Base-by-base conservation (phyloP, 2,329 filamentous ascomycete genomes). In the Stagonosporopsis cucurbitacearum region DNA sequence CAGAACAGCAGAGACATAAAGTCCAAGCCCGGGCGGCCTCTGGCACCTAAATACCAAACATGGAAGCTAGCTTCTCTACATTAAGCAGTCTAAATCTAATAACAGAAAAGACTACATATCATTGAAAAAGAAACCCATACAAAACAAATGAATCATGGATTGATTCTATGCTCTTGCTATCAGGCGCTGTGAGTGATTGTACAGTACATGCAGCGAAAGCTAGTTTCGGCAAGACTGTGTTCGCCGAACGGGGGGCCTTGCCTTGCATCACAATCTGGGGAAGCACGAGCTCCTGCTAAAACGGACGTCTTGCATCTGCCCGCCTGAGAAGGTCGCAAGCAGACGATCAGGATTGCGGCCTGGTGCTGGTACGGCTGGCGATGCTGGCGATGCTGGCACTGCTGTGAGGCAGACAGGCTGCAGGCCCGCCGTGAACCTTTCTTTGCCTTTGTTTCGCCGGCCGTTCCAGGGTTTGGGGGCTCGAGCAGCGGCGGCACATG, bases 41-140 rank as follows among this genome's bases (percentile, higher is more conserved):
- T 42, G 53, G 53, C 48, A 32, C 47, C 32, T 47, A 37, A 37
- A 37, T 33, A 51, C 11, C 23, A 46, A 55, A 56, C 11, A 7
- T 30, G 25, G 53, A 47, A 56, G 47, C 43, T 51, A 32, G 53
- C 47, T 56, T 51, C 47, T 32, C 11, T 48, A 51, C 30, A 28
- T 48, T 56, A 48, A 30, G 47, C 47, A 56, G 53, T 56, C 47
- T 56, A 56, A 51, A 47, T 56, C 42, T 56, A 56, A 56, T 56
- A 19, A 23, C 22, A 45, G 42, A 55, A 52, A 48, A 54, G 50
- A 54, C 50, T 54, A 43, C n/a, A n/a, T 8, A 8, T 30, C 7
- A 11, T 30, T 54, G 49, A 37, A 39, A 48, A 4, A 30, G 9
- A 30, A 30, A n/a, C n/a, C n/a, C 11, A 9, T 30, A 11, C 23